Evolutionary conservation across 768 basidiomycete species (phyloP), one percentile per base, ranked within the genome.

Genomic region (Collybia mongolica): DNA sequence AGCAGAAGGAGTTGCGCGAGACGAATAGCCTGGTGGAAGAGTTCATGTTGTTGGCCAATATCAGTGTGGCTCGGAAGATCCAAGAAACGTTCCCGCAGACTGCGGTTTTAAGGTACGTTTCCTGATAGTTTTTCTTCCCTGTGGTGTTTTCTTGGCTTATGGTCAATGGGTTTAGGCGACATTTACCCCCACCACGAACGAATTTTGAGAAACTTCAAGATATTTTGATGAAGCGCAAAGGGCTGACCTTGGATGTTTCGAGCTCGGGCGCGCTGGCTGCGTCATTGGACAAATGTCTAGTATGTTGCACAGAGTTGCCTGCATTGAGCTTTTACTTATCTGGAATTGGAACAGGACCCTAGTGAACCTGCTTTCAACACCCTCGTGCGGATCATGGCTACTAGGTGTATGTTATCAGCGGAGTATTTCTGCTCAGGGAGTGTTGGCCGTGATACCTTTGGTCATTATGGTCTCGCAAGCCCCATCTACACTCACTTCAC

Each of bases 401-500:
- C 96, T 2, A 77, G 97, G 24, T 98, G 97, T 66, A 99, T 99
- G 97, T 77, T 98, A 20, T 87, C 95, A 0, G 97, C 97, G 17
- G 97, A 99, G 65, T 99, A 99, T 67, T 98, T 98, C 72, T 93
- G 90, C 64, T 90, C 95, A 0, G 96, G 97, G 7, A 94, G 93
- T 57, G 93, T 98, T 2, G 82, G 87, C 0, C 82, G 86, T 43
- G 94, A 97, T 55, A 87, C 93, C 0, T 99, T 98, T 64, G 88
- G 90, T 2, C 97, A 98, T 67, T 99, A 99, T 65, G 97, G 97
- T 36, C 80, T 99, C n/a, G 97, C 97, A 0, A 94, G 84, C 64
- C 81, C 90, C 0, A 99, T 99, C 49, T 99, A 98, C 65, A 99
- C 97, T 0, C 97, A 98, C 66, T 98, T 98, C 64, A 98, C 96